Evolutionary conservation across 495 filamentous ascomycete genomes (phyloP).

Genomic region (Talaromyces nanjingensis): DNA sequence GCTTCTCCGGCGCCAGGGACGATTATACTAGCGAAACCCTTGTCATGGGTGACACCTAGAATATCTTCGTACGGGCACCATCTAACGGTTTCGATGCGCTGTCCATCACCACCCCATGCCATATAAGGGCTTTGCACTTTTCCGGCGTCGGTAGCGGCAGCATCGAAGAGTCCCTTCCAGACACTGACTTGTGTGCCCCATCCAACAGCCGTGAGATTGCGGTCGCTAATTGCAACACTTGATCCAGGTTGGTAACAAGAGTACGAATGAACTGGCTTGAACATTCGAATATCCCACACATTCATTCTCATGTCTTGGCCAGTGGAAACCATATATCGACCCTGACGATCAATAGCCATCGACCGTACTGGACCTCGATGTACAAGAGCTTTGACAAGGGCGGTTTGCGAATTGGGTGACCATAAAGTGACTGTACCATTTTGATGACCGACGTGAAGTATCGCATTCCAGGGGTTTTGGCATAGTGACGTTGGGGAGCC

Average conservation of each 20-base stretch:
- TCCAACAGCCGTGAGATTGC: conserved; percentile 76
- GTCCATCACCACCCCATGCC: conserved; percentile 83
- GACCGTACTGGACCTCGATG: conserved; percentile 89
- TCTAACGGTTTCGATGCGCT: conserved; percentile 66
- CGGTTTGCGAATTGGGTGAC: conserved; percentile 86
- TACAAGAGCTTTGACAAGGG: conserved; percentile 89
- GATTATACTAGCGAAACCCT: conserved; percentile 82
- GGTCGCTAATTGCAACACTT: conserved; percentile 80
- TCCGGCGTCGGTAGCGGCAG: conserved; percentile 60
- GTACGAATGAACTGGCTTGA: conserved; percentile 85
- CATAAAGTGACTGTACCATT: conserved; percentile 91
- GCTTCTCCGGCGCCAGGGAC: conserved; percentile 92
- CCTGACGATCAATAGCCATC: conserved; percentile 78
- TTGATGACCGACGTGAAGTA: conserved; percentile 85
- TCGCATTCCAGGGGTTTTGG: conserved; percentile 87
- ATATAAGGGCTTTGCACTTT: conserved; percentile 89
- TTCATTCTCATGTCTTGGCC: conserved; percentile 89
- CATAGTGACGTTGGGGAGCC: conserved; percentile 77
- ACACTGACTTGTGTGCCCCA: conserved; percentile 87
- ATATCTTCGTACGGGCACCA: conserved; percentile 97
- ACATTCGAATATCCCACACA: conserved; percentile 94
- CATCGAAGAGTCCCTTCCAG: conserved; percentile 79
- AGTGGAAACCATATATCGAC: conserved; percentile 90
- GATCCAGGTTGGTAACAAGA: conserved; percentile 81
- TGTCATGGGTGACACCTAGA: conserved; percentile 73